Evolutionary conservation across 2,329 filamentous ascomycete genomes (phyloP), one percentile per base, ranked within the genome.

Genomic region (Ceratocystis alfenasii): DNA sequence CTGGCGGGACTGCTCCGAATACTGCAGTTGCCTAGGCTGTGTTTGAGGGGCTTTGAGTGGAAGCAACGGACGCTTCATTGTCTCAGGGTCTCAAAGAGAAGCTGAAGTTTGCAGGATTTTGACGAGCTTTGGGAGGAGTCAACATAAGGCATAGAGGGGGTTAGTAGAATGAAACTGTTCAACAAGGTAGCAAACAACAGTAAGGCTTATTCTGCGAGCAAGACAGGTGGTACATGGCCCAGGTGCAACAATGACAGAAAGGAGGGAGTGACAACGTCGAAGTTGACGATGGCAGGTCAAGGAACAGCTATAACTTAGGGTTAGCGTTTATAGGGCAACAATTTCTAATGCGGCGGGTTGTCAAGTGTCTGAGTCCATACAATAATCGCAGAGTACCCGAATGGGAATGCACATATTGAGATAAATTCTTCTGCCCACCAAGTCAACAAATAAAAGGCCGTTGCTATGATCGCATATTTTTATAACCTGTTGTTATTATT

Each of bases 381-480:
- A 15, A 15, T 12, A 41, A 15, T 41, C 12, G 36, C 36, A 41
- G 36, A 10, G 33, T 36, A 10, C 10, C 33, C 33, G 3, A 36
- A 8, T 36, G 10, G 36, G 3, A 41, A 12, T 12, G 1, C 36
- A 41, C 12, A 33, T 7, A 33, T 41, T 15, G 10, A 41, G 36
- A 41, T 41, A 4, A 41, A 41, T 41, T 41, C 36, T 41, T 41
- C 3, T 12, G 10, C 36, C 33, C 10, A 36, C 15, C 15, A 65
- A 28, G 41, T 50, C 63, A 48, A 20, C 20, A 44, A 46, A 30
- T 20, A 59, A 12, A 45, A 44, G 33, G 3, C 55, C 6, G 63
- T 65, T 65, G 63, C 63, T 45, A 61, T 65, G 63, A 65, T 28
- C 2, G n/a, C 44, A 61, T 65, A 41, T 41, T 41, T 41, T 41